Percentiles rank a stretch among this genome's conserved stretches.
Conservation (phyloP, 116 monocot genomes). For the Trichopus zeylanicus region DNA sequence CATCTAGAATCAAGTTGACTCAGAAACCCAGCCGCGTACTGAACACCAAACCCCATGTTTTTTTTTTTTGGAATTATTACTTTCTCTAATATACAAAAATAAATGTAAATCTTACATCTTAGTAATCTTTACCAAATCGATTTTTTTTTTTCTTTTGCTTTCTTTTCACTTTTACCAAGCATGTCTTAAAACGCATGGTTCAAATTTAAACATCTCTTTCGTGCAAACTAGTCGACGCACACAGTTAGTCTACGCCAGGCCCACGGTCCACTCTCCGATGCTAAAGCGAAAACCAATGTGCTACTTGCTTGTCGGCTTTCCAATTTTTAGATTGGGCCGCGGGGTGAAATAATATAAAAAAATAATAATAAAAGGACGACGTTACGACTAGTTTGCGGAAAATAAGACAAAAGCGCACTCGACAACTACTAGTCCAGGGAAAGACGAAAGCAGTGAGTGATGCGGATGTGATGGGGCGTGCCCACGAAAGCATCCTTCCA, state of each 20-base stretch:
- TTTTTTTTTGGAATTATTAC: too few species aligned
- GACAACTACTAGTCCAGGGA: not conserved
- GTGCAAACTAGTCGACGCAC: too few species aligned
- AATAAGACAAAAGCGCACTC: conserved; percentile 2
- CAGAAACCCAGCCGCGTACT: too few species aligned
- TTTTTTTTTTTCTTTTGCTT: too few species aligned
- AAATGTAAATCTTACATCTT: too few species aligned
- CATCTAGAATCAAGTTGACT: too few species aligned
- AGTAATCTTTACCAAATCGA: too few species aligned
- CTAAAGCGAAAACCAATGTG: too few species aligned
- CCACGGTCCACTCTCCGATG: not conserved
- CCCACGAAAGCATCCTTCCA: not conserved
- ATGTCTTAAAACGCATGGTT: not conserved
- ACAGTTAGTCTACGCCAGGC: not conserved
- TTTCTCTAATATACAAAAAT: too few species aligned
- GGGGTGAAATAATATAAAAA: too few species aligned
- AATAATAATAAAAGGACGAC: not conserved
- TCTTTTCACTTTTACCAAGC: too few species aligned
- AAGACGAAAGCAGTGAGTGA: not conserved
- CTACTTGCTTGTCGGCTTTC: not conserved
- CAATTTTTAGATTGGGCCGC: not conserved
- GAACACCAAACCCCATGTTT: too few species aligned
- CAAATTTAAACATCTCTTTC: conserved; percentile 1
- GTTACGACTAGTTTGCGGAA: not conserved
- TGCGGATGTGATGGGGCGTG: not conserved